These are phyloP conservation scores for Diaporthe ilicicola DNA, from an alignment of 2,329 filamentous ascomycete species.

Conservation along the genomic window DNA sequence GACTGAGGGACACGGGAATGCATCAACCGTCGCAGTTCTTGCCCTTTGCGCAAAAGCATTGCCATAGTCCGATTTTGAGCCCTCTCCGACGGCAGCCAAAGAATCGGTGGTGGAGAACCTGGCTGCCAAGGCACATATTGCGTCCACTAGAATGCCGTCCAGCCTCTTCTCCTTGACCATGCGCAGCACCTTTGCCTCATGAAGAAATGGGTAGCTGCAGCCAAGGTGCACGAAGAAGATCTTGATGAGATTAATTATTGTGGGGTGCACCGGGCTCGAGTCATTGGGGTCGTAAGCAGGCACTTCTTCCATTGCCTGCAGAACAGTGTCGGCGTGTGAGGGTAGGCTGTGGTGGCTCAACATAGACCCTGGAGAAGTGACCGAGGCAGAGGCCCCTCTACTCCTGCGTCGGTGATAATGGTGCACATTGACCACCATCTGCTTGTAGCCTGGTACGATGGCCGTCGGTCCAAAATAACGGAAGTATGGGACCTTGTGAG, in stretches of 20 bases:
- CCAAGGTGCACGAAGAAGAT: conserved; percentile 85
- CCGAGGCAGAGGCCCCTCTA: conserved; percentile 64
- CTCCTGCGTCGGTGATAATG: conserved; percentile 73
- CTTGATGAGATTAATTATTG: conserved; percentile 80
- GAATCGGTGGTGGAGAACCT: conserved; percentile 76
- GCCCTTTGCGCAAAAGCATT: conserved; percentile 82
- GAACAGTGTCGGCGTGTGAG: conserved; percentile 52
- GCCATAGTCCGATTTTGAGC: conserved; percentile 73
- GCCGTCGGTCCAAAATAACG: conserved; percentile 91
- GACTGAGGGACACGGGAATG: conserved; percentile 83
- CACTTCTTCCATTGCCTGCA: conserved; percentile 58
- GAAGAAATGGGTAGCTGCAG: conserved; percentile 86
- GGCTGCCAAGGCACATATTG: conserved; percentile 83
- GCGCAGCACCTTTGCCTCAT: conserved; percentile 75
- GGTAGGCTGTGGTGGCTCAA: conserved; percentile 41
- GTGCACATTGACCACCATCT: conserved; percentile 78
- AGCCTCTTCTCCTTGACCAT: conserved; percentile 82
- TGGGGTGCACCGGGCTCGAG: conserved; percentile 72
- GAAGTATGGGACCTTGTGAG: conserved; percentile 83
- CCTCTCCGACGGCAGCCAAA: conserved; percentile 56
- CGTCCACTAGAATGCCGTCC: conserved; percentile 86
- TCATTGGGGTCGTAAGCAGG: conserved; percentile 83
- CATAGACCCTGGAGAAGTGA: conserved; percentile 55
- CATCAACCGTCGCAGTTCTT: conserved; percentile 83
- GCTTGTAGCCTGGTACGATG: conserved; percentile 90